Conservation (phyloP, 345 rosid genomes). For the Noccaea bulbosa region DNA sequence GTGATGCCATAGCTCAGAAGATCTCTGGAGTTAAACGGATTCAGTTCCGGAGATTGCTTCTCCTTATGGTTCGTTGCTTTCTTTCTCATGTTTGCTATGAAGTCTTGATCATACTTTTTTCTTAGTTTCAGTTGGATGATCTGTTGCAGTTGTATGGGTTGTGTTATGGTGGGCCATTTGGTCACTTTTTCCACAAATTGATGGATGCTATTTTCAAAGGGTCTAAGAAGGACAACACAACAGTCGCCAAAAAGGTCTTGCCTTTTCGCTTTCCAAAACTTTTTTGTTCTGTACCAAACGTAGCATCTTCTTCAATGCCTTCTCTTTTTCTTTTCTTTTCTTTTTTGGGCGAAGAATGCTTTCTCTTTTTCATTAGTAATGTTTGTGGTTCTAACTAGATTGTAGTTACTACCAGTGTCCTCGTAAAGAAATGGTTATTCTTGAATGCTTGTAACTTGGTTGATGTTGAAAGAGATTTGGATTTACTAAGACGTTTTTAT, state of each 20-base stretch:
- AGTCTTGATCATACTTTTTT: background rate
- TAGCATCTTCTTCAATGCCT: background rate
- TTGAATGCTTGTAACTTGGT: background rate
- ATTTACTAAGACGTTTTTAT: background rate
- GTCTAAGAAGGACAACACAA: conserved; percentile 62
- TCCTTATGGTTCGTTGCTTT: conserved; percentile 62
- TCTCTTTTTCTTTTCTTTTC: no score
- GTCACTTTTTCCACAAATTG: conserved; percentile 82
- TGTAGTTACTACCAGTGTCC: background rate
- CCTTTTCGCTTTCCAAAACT: background rate
- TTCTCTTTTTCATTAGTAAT: background rate
- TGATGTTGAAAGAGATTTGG: background rate
- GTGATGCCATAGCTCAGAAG: conserved; percentile 86
- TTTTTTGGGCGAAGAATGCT: no score
- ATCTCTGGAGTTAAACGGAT: conserved; percentile 75
- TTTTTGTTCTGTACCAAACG: conserved; percentile 2
- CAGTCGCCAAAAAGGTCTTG: conserved; percentile 81
- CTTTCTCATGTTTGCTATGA: conserved; percentile 17
- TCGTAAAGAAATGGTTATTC: no score
- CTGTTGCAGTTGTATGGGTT: conserved; percentile 75
- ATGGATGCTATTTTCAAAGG: conserved; percentile 79
- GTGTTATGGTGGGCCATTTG: conserved; percentile 89
- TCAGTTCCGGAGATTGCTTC: conserved; percentile 72
- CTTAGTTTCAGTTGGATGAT: conserved; percentile 11
- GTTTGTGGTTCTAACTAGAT: background rate